Conservation (phyloP, 495 filamentous ascomycete genomes). For the Rostrohypoxylon terebratum region DNA sequence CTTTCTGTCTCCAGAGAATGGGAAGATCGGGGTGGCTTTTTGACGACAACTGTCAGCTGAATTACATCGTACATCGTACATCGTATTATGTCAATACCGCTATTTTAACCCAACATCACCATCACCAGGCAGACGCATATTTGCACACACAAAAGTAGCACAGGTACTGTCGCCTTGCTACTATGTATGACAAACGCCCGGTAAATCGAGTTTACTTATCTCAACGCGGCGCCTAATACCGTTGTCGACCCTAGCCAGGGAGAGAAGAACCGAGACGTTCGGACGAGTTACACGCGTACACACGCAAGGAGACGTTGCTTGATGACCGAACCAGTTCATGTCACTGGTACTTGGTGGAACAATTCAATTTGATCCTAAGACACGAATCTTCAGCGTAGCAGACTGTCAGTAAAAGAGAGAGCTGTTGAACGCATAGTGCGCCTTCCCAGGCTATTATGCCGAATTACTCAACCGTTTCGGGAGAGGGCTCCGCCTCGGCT, state of each 20-base stretch:
- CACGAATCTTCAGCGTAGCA: constrained; percentile 25
- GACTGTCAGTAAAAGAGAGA: constrained; percentile 15
- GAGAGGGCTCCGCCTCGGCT: constrained; percentile 48
- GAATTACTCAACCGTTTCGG: constrained; percentile 57
- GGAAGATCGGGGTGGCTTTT: constrained; percentile 20
- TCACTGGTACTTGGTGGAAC: constrained; percentile 5
- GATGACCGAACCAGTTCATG: constrained; percentile 6
- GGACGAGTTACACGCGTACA: constrained; percentile 20
- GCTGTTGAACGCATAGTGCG: constrained; percentile 7
- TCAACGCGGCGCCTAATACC: background rate
- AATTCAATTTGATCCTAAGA: constrained; percentile 16
- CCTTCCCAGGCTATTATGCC: constrained; percentile 57
- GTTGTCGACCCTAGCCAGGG: background rate
- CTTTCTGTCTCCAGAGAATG: constrained; percentile 11
- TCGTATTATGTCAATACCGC: constrained; percentile 5
- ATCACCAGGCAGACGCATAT: constrained; percentile 5
- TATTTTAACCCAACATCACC: constrained; percentile 3
- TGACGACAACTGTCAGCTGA: constrained; percentile 39
- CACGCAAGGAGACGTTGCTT: constrained; percentile 19
- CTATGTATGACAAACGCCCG: background rate
- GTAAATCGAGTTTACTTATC: background rate
- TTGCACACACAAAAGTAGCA: background rate
- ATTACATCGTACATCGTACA: constrained; percentile 16
- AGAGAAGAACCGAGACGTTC: background rate
- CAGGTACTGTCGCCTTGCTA: background rate